These are phyloP conservation scores for Amanita molliuscula DNA, from an alignment of 768 basidiomycete genomes.

Conservation along the genomic window DNA sequence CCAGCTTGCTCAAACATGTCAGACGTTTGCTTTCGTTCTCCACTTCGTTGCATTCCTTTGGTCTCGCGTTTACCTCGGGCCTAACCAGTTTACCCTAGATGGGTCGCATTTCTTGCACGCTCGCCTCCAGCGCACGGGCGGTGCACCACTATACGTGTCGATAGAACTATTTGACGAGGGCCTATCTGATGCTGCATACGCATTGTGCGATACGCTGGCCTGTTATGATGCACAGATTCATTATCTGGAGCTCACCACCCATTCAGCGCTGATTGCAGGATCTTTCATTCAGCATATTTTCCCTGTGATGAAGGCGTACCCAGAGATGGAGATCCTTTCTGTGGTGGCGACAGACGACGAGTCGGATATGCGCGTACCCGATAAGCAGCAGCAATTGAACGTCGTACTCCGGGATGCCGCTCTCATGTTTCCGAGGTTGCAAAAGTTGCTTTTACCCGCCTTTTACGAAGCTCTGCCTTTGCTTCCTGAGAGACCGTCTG, in stretches of 20 bases:
- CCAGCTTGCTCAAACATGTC: not conserved
- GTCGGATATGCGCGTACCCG: not conserved
- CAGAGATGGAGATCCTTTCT: not conserved
- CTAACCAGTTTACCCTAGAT: not conserved
- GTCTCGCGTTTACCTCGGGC: not conserved
- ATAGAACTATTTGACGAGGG: not conserved
- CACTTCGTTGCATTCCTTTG: not conserved
- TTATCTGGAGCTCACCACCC: not conserved
- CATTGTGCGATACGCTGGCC: not conserved
- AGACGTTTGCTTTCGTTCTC: not conserved
- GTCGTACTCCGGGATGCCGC: not conserved
- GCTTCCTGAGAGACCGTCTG: too few relatives aligned
- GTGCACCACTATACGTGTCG: not conserved
- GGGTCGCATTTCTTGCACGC: not conserved
- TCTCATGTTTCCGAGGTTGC: not conserved
- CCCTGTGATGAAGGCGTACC: too few relatives aligned
- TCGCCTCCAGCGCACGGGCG: not conserved
- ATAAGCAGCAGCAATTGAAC: not conserved
- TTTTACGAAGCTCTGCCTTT: not conserved
- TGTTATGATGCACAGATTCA: not conserved
- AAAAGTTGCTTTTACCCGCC: not conserved
- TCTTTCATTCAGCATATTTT: not conserved
- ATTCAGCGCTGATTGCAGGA: not conserved
- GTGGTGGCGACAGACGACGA: not conserved
- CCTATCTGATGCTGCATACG: not conserved